A percentile compares a stretch with the other conserved stretches of the same genome.
phyloP scores from a whole-genome alignment of 1,139 yeast species.

The Sugiyamaella japonica region DNA sequence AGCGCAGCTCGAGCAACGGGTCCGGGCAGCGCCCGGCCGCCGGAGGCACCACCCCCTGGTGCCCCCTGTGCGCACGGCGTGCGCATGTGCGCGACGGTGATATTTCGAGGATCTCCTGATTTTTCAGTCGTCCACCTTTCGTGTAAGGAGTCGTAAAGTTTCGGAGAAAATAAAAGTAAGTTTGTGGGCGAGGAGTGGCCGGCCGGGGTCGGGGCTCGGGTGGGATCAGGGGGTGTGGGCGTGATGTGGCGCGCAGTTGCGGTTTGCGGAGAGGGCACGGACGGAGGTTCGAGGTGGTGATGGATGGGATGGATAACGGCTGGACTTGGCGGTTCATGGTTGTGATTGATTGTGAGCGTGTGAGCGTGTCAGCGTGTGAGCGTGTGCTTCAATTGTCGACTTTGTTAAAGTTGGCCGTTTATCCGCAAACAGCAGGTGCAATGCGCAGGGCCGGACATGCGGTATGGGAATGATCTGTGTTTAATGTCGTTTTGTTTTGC shows the following conservation, averaged over 20 bases:
- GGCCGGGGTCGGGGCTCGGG: background rate
- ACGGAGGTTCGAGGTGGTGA: too few relatives aligned
- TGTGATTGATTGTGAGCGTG: too few relatives aligned
- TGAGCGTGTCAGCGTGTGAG: too few relatives aligned
- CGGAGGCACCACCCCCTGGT: background rate
- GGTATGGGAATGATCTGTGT: background rate
- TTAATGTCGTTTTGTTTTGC: background rate
- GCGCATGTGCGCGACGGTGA: background rate
- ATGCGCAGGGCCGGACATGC: background rate
- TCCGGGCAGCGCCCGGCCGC: background rate
- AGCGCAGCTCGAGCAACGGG: background rate
- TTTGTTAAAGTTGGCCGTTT: too few relatives aligned
- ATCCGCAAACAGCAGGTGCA: too few relatives aligned
- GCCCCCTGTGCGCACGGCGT: background rate
- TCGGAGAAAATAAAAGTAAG: background rate
- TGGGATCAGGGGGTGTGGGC: background rate
- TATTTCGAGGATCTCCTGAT: background rate
- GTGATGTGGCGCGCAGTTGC: too few relatives aligned
- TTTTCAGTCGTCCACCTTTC: background rate
- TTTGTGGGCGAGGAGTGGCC: background rate
- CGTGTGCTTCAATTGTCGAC: too few relatives aligned
- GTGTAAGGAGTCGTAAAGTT: background rate
- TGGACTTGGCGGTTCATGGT: too few relatives aligned
- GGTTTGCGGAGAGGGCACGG: too few relatives aligned
- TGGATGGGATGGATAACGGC: too few relatives aligned